Conservation (phyloP, 257 asterid genomes). For the Eustoma russellianum region DNA sequence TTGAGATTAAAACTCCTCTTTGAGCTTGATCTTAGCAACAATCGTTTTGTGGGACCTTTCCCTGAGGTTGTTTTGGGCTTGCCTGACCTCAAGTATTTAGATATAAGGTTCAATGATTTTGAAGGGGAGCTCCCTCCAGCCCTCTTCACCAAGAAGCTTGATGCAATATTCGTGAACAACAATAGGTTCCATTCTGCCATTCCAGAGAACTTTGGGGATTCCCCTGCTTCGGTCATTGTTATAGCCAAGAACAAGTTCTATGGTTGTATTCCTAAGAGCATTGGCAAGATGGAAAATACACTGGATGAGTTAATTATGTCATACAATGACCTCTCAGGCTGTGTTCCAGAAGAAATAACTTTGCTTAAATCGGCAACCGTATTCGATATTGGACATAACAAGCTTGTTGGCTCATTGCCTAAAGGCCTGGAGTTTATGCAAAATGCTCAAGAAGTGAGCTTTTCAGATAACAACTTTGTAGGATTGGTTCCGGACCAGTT, state of each 20-base stretch:
- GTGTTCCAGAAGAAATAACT: slow-evolving; percentile 65
- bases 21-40: slow-evolving; percentile 87
- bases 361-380: slow-evolving; percentile 29
- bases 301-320: slow-evolving; percentile 44
- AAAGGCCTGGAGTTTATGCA: slow-evolving; percentile 38
- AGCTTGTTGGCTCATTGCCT: slow-evolving; percentile 51
- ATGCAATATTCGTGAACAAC: slow-evolving; percentile 57
- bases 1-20: slow-evolving; percentile 25
- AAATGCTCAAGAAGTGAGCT: slow-evolving; percentile 22
- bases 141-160: slow-evolving; percentile 28
- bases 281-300: slow-evolving; percentile 54
- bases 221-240: slow-evolving; percentile 57
- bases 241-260: slow-evolving; percentile 39
- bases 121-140: slow-evolving; percentile 60
- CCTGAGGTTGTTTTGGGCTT: slow-evolving; percentile 47
- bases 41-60: slow-evolving; percentile 74
- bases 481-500: slow-evolving; percentile 48
- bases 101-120: slow-evolving; percentile 73
- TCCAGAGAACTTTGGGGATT: slow-evolving; percentile 66
- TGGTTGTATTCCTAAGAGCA: slow-evolving; percentile 67
- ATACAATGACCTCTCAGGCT: slow-evolving; percentile 51
- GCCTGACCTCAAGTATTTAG: slow-evolving; percentile 55
- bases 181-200: slow-evolving; percentile 43
- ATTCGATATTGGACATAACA: slow-evolving; percentile 47
- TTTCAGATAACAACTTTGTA: slow-evolving; percentile 35